Evolutionary conservation across 1,284 basidiomycete species (phyloP).

Genomic region (Ustilago bromivora): DNA sequence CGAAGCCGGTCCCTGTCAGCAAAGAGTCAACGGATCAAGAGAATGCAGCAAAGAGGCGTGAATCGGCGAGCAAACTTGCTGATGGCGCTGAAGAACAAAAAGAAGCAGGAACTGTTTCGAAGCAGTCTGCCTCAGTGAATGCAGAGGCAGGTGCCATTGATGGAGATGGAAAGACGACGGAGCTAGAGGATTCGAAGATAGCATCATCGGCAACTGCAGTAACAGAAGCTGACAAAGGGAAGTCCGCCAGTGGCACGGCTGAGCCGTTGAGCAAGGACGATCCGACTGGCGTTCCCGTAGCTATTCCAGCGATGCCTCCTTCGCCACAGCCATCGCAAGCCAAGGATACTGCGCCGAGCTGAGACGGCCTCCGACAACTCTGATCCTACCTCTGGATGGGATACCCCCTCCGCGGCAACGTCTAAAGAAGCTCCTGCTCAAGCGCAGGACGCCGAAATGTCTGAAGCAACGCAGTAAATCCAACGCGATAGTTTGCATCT

Average conservation of each 20-base stretch:
- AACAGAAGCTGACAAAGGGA: not conserved
- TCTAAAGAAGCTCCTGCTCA: constrained; percentile 10
- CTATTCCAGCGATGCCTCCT: constrained; percentile 2
- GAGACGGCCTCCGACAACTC: not conserved
- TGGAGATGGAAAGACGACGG: not conserved
- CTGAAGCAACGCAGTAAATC: constrained; percentile 17
- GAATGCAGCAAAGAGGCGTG: not conserved
- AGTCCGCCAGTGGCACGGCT: not conserved
- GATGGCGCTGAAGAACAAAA: not conserved
- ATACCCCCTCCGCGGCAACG: not conserved
- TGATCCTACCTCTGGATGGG: constrained; percentile 7
- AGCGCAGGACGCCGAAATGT: constrained; percentile 30
- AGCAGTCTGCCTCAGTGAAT: not conserved
- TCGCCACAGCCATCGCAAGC: constrained; percentile 2
- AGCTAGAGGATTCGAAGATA: not conserved
- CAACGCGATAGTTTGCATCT: not conserved
- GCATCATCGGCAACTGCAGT: not conserved
- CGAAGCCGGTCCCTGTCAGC: constrained; percentile 8
- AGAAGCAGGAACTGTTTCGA: not conserved
- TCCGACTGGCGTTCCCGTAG: constrained; percentile 6
- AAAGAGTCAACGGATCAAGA: constrained; percentile 8
- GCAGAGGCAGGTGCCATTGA: not conserved
- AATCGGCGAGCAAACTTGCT: not conserved
- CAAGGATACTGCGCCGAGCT: not conserved
- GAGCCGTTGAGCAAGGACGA: constrained; percentile 2